Conservation (phyloP, 495 filamentous ascomycete genomes). For the Melanomma pulvis-pyrius region DNA sequence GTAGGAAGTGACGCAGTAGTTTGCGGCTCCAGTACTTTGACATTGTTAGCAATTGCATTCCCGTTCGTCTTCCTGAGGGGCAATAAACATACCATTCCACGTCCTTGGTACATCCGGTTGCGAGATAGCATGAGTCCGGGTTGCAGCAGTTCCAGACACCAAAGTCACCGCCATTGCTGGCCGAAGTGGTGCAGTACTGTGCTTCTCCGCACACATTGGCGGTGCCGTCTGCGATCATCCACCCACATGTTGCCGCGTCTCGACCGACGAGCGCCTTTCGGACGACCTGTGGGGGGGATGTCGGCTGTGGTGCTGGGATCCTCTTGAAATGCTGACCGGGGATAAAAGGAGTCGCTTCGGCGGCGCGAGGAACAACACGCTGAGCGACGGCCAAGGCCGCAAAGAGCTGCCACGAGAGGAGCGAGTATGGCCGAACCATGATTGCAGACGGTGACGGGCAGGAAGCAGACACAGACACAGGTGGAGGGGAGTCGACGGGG, state of each 20-base stretch:
- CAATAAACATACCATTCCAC: conserved; percentile 6
- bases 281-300: conserved; percentile 10
- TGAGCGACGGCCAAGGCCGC: not conserved
- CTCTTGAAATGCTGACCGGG: conserved; percentile 8
- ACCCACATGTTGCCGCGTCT: conserved; percentile 14
- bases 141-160: conserved; percentile 22
- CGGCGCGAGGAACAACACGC: not conserved
- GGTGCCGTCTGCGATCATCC: conserved; percentile 4
- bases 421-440: not conserved
- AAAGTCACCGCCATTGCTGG: not conserved
- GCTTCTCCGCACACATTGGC: conserved; percentile 3
- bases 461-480: not conserved
- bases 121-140: conserved; percentile 4
- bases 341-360: conserved; percentile 6
- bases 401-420: not conserved
- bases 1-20: conserved; percentile 14
- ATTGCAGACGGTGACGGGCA: not conserved
- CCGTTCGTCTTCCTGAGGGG: not conserved
- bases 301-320: not conserved
- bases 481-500: too few species aligned
- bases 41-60: not conserved
- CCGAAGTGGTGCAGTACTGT: conserved; percentile 10
- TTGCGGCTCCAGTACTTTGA: not conserved
- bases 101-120: not conserved
- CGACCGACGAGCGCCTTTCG: conserved; percentile 1